phyloP scores from a whole-genome alignment of 257 asterid species.

The Marsdenia floribunda region DNA sequence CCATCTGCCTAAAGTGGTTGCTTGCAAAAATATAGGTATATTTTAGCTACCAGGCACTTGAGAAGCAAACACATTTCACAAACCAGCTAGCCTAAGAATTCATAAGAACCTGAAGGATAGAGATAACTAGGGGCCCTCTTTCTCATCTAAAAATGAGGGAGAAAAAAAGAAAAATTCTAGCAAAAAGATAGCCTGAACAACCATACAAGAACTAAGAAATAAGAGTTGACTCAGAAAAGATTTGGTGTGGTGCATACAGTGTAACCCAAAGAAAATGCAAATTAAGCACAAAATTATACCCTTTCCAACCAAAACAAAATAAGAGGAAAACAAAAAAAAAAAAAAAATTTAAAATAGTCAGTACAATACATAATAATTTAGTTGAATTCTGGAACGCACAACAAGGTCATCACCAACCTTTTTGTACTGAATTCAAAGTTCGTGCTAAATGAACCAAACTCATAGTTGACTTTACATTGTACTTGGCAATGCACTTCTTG shows the following conservation, averaged over 20 bases:
- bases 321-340: neutral
- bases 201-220: neutral
- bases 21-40: slow-evolving; percentile 1
- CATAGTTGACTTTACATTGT: slow-evolving; percentile 24
- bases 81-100: neutral
- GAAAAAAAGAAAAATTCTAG: neutral
- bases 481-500: slow-evolving; percentile 12
- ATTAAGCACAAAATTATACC: slow-evolving; percentile 6
- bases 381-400: neutral
- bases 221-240: slow-evolving; percentile 4
- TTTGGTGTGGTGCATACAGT: neutral
- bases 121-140: neutral
- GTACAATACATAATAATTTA: neutral
- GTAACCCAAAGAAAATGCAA: neutral
- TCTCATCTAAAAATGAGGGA: neutral
- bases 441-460: slow-evolving; percentile 9
- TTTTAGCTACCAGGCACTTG: neutral
- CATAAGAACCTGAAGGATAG: neutral
- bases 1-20: neutral
- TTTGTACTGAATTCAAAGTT: neutral
- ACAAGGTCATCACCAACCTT: slow-evolving; percentile 4
- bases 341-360: slow-evolving; percentile 2
- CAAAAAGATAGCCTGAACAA: neutral
- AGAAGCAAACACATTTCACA: neutral
- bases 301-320: slow-evolving; percentile 7